Evolutionary conservation across 192 early-diverging fungal species (phyloP), one percentile per base, ranked within the genome.

Genomic region (Rhizoclosmatium globosum): DNA sequence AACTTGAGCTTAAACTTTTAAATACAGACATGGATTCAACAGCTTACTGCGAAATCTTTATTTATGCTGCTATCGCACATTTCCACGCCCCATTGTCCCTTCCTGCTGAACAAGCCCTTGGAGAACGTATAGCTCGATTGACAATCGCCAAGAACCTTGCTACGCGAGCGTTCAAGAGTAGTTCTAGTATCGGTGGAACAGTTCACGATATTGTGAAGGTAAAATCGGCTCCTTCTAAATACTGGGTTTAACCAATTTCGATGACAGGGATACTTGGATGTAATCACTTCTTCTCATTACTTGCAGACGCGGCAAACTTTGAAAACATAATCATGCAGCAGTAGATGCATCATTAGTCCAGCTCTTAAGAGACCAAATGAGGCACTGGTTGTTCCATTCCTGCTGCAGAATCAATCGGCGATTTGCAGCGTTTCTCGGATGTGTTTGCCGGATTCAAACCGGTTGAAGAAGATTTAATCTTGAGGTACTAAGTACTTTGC

Each of bases 51-150:
- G 38, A 90, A 90, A 66, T 48, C 64, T 15, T 66, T 38, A 43
- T 90, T 9, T 90, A 86, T 69, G 78, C 53, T 47, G 85, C 89
- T 13, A 85, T 90, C 69, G 87, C 89, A 1, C 87, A 90, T 71
- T 87, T 86, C 75, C 89, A 90, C 76, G 85, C 87, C 31, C 77
- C 74, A 17, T 82, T 85, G 42, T 45, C 9, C 2, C 47, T 76
- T 1, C 62, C 46, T 3, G 50, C 77, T 9, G 83, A 89, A 38
- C 65, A 79, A 19, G 82, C 82, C 4, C 68, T 89, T 13, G 85
- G 83, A 21, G 88, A 89, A 65, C 57, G 88, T 7, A 68, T 89
- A 39, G 81, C 88, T 9, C 64, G 88, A 1, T 68, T 89, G 2
- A 56, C 69, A 47, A 41, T 87, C 11, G 84, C 85, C n/a, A 86